Evolutionary conservation across 2,329 filamentous ascomycete genomes (phyloP).

Genomic region (Trichoderma koningii): DNA sequence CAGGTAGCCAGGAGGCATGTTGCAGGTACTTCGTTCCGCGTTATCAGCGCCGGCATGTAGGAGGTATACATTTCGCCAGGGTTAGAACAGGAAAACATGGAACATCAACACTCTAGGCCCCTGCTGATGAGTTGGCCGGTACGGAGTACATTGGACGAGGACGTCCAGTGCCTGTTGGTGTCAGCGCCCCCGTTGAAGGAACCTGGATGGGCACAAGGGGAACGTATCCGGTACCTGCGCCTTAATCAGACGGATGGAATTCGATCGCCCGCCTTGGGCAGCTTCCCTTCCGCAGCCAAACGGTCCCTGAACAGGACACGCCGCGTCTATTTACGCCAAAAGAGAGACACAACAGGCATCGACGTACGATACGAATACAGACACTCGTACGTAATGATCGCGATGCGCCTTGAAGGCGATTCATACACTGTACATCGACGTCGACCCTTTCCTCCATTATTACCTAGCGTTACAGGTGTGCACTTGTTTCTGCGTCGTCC

Average conservation of each 20-base stretch:
- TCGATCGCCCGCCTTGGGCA: background rate
- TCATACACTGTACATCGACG: background rate
- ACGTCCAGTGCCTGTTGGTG: slow-evolving; percentile 14
- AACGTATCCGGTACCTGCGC: background rate
- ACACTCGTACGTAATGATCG: no score
- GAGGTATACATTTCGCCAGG: background rate
- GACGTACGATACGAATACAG: no score
- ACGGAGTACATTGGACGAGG: background rate
- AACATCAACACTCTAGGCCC: background rate
- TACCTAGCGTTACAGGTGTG: slow-evolving; percentile 1
- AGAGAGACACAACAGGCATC: no score
- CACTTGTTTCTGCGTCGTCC: no score
- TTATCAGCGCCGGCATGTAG: background rate
- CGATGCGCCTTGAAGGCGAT: no score
- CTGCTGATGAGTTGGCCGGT: slow-evolving; percentile 24
- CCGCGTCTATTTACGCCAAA: no score
- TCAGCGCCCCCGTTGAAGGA: slow-evolving; percentile 7
- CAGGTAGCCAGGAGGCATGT: slow-evolving; percentile 3
- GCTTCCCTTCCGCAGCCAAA: no score
- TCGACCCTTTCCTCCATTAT: background rate
- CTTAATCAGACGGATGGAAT: slow-evolving; percentile 2
- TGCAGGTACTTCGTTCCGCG: slow-evolving; percentile 6
- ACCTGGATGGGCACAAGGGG: background rate
- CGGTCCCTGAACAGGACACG: no score
- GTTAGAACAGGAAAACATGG: slow-evolving; percentile 13